Evolutionary conservation across 2,329 filamentous ascomycete species (phyloP).

Genomic region (Alternaria sp.): DNA sequence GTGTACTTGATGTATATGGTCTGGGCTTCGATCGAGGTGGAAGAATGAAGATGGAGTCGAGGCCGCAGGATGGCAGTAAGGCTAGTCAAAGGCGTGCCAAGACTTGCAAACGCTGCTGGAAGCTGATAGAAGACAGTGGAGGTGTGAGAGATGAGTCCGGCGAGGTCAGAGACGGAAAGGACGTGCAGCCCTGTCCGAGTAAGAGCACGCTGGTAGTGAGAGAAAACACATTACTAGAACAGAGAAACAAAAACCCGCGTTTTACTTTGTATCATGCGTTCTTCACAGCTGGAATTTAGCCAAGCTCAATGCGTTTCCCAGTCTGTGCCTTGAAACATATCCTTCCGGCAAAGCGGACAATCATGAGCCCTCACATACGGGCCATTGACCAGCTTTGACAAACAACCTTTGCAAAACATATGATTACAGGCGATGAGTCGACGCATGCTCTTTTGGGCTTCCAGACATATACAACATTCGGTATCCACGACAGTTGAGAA

Average conservation of each 20-base stretch:
- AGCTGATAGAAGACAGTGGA: neutral
- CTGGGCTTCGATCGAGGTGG: neutral
- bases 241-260: neutral
- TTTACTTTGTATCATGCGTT: neutral
- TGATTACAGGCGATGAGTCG: constrained; percentile 9
- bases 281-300: no score
- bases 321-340: neutral
- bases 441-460: constrained; percentile 11
- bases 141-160: neutral
- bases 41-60: neutral
- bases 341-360: constrained; percentile 11
- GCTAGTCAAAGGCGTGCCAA: neutral
- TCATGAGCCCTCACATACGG: neutral
- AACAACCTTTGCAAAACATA: constrained; percentile 10
- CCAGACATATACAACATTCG: constrained; percentile 11
- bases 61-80: neutral
- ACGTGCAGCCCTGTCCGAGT: neutral
- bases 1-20: neutral
- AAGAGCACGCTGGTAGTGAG: neutral
- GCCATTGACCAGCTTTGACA: constrained; percentile 6
- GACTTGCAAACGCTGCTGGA: neutral
- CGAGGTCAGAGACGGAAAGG: neutral
- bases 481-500: constrained; percentile 9
- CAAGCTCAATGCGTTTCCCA: neutral
- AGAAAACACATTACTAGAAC: neutral